Conservation (phyloP, 192 early-diverging fungal genomes). For the Coemansia sp. region DNA sequence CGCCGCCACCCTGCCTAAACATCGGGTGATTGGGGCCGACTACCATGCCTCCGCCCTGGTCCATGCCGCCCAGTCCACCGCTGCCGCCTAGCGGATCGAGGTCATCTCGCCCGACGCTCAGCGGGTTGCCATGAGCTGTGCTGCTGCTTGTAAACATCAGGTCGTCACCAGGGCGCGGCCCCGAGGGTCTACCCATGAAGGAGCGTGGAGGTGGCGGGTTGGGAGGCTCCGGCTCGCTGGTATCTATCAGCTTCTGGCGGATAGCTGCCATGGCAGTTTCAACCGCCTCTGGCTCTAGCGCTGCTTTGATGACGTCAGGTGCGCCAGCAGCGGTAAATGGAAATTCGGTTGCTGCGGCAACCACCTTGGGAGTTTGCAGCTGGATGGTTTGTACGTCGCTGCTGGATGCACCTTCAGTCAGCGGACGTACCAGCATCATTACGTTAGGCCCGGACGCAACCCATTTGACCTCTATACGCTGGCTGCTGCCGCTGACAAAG, state of each 20-base stretch:
- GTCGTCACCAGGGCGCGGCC: background rate
- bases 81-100: slow-evolving; percentile 56
- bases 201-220: background rate
- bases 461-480: slow-evolving; percentile 24
- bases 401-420: background rate
- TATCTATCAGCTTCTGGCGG: slow-evolving; percentile 14
- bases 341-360: slow-evolving; percentile 13
- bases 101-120: slow-evolving; percentile 66
- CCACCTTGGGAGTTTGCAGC: slow-evolving; percentile 6
- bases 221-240: background rate
- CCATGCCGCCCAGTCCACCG: slow-evolving; percentile 21
- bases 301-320: background rate
- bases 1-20: slow-evolving; percentile 59
- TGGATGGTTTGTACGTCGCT: slow-evolving; percentile 10
- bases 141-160: background rate
- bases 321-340: slow-evolving; percentile 4
- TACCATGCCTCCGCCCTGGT: slow-evolving; percentile 77
- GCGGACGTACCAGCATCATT: slow-evolving; percentile 18
- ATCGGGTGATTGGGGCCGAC: slow-evolving; percentile 88
- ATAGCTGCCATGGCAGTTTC: slow-evolving; percentile 22
- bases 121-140: background rate
- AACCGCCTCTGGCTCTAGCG: slow-evolving; percentile 16
- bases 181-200: background rate
- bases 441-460: slow-evolving; percentile 19
- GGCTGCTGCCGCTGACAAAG: slow-evolving; percentile 3